Conservation (phyloP, 1,139 yeast species). For the Komagataea norvegica region DNA sequence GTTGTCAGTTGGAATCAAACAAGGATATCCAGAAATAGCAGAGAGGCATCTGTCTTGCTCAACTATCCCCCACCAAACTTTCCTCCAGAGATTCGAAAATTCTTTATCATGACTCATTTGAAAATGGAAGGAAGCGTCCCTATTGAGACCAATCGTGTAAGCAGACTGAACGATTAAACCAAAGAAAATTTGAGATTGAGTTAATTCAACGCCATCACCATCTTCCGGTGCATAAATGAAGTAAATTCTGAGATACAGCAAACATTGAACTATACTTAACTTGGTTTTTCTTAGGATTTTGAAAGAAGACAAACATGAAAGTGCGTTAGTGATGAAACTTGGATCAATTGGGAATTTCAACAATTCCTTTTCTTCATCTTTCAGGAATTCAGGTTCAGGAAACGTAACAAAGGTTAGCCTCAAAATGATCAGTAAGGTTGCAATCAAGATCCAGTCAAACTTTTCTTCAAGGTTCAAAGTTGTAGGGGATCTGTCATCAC, state of each 20-base stretch:
- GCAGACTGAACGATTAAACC: conserved; percentile 37
- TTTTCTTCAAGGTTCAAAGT: conserved; percentile 30
- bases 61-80: conserved; percentile 23
- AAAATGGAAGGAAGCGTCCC: conserved; percentile 36
- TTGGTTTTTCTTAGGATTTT: conserved; percentile 35
- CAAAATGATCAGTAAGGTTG: conserved; percentile 37
- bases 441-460: conserved; percentile 37
- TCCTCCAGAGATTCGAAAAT: conserved; percentile 23
- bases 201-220: conserved; percentile 38
- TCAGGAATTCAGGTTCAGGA: conserved; percentile 6
- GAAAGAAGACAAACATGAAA: conserved; percentile 30
- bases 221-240: conserved; percentile 42
- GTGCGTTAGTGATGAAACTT: conserved; percentile 30
- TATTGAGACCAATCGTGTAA: conserved; percentile 38
- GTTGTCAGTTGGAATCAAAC: conserved; percentile 16
- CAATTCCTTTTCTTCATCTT: conserved; percentile 20
- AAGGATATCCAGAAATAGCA: conserved; percentile 23
- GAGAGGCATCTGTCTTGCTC: conserved; percentile 23
- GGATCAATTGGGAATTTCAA: conserved; percentile 33
- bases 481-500: conserved; percentile 18
- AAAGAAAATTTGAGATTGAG: conserved; percentile 36
- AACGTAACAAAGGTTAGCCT: conserved; percentile 38
- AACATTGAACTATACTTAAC: conserved; percentile 36
- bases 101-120: conserved; percentile 18
- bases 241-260: conserved; percentile 39